Percentiles rank a stretch among this genome's conserved stretches.
These are phyloP conservation scores for Mycena sp. DNA, from an alignment of 1,284 basidiomycete species.

Conservation along the genomic window DNA sequence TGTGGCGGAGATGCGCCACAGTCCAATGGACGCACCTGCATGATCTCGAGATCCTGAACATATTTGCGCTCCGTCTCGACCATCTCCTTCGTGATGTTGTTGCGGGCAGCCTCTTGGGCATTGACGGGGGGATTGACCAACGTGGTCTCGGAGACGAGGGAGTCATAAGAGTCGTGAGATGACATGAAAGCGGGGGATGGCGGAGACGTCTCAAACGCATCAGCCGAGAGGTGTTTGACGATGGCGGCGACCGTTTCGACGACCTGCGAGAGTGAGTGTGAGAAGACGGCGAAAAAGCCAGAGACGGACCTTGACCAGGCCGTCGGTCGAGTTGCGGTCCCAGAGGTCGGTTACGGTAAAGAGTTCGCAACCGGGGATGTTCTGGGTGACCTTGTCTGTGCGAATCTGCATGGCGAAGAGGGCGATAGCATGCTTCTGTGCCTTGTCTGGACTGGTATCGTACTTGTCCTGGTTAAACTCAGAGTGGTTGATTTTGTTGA, in stretches of 20 bases:
- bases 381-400: conserved; percentile 58
- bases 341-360: conserved; percentile 91
- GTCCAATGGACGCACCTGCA: conserved; percentile 74
- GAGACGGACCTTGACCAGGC: conserved; percentile 88
- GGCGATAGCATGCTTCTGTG: conserved; percentile 84
- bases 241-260: conserved; percentile 93
- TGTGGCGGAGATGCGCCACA: conserved; percentile 12
- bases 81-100: conserved; percentile 87
- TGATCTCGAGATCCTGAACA: conserved; percentile 96
- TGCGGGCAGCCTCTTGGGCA: conserved; percentile 75
- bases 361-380: conserved; percentile 71
- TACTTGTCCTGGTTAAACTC: conserved; percentile 68
- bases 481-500: conserved; percentile 78
- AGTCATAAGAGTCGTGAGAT: conserved; percentile 71
- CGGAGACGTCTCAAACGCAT: conserved; percentile 77
- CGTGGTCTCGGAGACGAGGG: conserved; percentile 58
- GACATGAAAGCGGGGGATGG: conserved; percentile 66
- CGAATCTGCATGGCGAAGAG: conserved; percentile 81
- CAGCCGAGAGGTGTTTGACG: conserved; percentile 83
- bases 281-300: conserved; percentile 8
- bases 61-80: conserved; percentile 97
- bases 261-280: conserved; percentile 61
- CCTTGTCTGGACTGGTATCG: conserved; percentile 78
- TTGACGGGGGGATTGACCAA: conserved; percentile 55
- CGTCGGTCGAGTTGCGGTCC: conserved; percentile 92